Evolutionary conservation across 2,329 filamentous ascomycete genomes (phyloP), one percentile per base, ranked within the genome.

Genomic region (Xylariaceae sp.): DNA sequence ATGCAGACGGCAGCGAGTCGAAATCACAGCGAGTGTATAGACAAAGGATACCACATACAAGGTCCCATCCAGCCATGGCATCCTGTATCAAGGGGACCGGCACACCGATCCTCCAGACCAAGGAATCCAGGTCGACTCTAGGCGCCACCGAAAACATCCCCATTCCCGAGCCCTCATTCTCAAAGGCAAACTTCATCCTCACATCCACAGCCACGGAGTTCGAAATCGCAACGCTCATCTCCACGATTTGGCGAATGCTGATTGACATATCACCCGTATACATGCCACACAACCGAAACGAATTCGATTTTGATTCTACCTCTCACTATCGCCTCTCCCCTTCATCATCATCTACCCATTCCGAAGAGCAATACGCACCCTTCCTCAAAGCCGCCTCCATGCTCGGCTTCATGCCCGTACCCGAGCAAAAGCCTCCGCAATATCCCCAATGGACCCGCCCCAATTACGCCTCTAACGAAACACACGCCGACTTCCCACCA

Each of bases 131-230:
- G n/a, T 50, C 57, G 1, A 48, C 9, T 34, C 47, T 39, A 10
- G 39, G 55, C 17, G 23, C 39, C 34, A 8, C 61, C 37, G 44
- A 55, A 30, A 48, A n/a, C 49, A 13, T 8, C 11, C n/a, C 35
- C 11, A 13, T 42, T 39, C 63, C 69, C 56, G 62, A 66, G 44
- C 66, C 73, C 45, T 63, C 74, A 0, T 76, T 82, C 30, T 77
- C 80, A 0, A 79, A 80, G 58, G 81, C 80, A 48, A 82, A 86
- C 68, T 84, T 81, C 64, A 74, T 85, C 8, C 75, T 87, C 23
- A 79, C 82, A 0, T 81, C 80, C 2, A 77, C 76, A 1, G 84
- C 84, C 2, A 80, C 75, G 6, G 78, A 81, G 11, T 67, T 74
- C 2, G 83, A 87, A 64, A 79, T 85, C 39, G 74, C 78, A 0